Evolutionary conservation across 495 filamentous ascomycete species (phyloP).

Genomic region (Daldinia concentrica): DNA sequence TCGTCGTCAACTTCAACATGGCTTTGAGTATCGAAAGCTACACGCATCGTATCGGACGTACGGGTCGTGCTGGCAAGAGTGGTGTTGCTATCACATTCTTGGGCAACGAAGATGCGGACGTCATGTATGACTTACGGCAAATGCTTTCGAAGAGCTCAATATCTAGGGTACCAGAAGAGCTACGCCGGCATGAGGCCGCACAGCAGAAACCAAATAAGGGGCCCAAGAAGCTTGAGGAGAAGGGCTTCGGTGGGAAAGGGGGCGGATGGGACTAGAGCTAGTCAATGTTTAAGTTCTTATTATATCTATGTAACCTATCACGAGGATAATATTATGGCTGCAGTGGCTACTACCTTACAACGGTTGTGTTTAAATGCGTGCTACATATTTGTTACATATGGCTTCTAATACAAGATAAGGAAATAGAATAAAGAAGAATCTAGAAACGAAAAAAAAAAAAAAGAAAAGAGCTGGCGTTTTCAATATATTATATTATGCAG

Average conservation of each 20-base stretch:
- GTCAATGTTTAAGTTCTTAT: neutral
- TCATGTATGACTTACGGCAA: constrained; percentile 95
- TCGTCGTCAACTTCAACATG: constrained; percentile 99
- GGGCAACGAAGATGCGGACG: constrained; percentile 90
- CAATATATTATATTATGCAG: too few species aligned
- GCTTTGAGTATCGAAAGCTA: constrained; percentile 92
- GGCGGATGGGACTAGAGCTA: constrained; percentile 29
- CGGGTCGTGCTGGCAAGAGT: constrained; percentile 96
- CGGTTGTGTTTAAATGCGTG: neutral
- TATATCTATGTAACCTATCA: neutral
- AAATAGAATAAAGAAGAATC: too few species aligned
- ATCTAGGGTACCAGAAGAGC: constrained; percentile 89
- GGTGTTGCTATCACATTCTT: constrained; percentile 97
- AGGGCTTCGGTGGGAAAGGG: constrained; percentile 36
- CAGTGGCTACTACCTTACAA: neutral
- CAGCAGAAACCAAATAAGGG: constrained; percentile 72
- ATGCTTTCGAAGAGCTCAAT: constrained; percentile 94
- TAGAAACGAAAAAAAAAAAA: too few species aligned
- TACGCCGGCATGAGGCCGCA: constrained; percentile 92
- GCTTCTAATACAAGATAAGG: too few species aligned
- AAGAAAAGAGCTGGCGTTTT: too few species aligned
- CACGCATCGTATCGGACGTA: constrained; percentile 97
- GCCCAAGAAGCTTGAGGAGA: constrained; percentile 46
- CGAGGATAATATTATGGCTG: neutral
- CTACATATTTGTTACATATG: neutral